A percentile compares a stretch with the other conserved stretches of the same genome.
These are phyloP conservation scores for Pyrenula massariospora DNA, from an alignment of 495 filamentous ascomycete species.

Conservation along the genomic window DNA sequence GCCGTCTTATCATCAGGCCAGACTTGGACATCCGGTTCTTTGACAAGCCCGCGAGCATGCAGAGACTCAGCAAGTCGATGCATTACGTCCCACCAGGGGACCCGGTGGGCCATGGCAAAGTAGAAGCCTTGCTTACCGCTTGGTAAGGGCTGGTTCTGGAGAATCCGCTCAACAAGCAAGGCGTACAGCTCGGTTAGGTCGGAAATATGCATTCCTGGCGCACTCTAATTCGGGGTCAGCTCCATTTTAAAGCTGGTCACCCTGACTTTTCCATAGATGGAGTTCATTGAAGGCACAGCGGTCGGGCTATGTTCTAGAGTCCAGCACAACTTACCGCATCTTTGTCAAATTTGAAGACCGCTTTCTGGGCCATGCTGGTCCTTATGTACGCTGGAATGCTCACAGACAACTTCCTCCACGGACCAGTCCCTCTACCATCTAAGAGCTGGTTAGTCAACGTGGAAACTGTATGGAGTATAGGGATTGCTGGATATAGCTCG, in stretches of 20 bases:
- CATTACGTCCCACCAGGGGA: constrained; percentile 21
- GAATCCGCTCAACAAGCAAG: constrained; percentile 12
- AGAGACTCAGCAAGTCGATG: constrained; percentile 18
- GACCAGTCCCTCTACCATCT: constrained; percentile 23
- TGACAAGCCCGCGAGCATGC: constrained; percentile 22
- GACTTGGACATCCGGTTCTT: constrained; percentile 13
- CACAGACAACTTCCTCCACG: constrained; percentile 25
- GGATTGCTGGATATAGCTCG: background rate
- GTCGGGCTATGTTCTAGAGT: background rate
- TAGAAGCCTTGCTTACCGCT: constrained; percentile 24
- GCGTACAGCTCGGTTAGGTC: constrained; percentile 21
- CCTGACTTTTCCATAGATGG: constrained; percentile 2
- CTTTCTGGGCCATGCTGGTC: constrained; percentile 18
- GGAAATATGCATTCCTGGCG: constrained; percentile 18
- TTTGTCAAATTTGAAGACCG: constrained; percentile 22
- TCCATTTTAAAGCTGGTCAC: background rate
- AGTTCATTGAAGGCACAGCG: background rate
- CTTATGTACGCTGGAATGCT: constrained; percentile 19
- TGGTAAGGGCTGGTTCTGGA: constrained; percentile 17
- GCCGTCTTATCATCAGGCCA: constrained; percentile 24
- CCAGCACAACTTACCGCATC: constrained; percentile 13
- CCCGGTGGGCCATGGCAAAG: constrained; percentile 20
- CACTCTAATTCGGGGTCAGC: constrained; percentile 9
- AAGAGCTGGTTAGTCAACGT: constrained; percentile 1
- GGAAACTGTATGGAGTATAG: constrained; percentile 2